Percentiles rank a stretch among this genome's conserved stretches.
Conservation (phyloP, 1,284 basidiomycete genomes). For the Tetrapyrgos nigripes region DNA sequence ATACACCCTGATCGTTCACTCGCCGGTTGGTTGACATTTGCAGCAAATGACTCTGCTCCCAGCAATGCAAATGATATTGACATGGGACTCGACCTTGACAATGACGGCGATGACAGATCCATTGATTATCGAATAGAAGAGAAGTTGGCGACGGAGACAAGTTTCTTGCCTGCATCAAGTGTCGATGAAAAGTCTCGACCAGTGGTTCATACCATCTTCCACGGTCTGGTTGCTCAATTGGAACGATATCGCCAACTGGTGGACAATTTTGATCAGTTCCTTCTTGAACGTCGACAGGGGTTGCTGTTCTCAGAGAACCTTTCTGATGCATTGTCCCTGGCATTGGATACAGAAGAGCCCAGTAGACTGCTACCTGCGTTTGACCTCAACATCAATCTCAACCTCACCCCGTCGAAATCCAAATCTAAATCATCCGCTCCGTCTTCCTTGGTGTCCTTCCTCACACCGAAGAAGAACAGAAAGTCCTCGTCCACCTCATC, state of each 20-base stretch:
- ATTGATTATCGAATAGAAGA: constrained; percentile 77
- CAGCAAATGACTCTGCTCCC: constrained; percentile 43
- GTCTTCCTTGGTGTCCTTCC: constrained; percentile 75
- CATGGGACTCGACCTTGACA: constrained; percentile 34
- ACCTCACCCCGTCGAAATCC: constrained; percentile 46
- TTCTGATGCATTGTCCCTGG: constrained; percentile 85
- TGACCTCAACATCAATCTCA: constrained; percentile 27
- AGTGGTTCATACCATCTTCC: constrained; percentile 80
- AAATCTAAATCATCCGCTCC: constrained; percentile 59
- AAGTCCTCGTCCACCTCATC: constrained; percentile 34
- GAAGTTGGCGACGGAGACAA: constrained; percentile 63
- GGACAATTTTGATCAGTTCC: constrained; percentile 83
- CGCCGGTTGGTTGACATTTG: constrained; percentile 86
- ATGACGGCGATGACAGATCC: constrained; percentile 77
- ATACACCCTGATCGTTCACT: constrained; percentile 86
- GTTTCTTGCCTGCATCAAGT: constrained; percentile 65
- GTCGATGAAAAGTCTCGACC: constrained; percentile 78
- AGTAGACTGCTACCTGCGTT: constrained; percentile 27
- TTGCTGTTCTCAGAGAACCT: constrained; percentile 93
- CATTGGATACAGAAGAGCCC: constrained; percentile 61
- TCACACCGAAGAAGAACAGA: constrained; percentile 77
- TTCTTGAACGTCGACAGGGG: constrained; percentile 88
- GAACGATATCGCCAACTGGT: constrained; percentile 80
- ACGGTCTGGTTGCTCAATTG: constrained; percentile 79
- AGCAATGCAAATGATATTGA: constrained; percentile 26